Base-by-base conservation (phyloP, 2,329 filamentous ascomycete genomes). In the Catunica adiposa region DNA sequence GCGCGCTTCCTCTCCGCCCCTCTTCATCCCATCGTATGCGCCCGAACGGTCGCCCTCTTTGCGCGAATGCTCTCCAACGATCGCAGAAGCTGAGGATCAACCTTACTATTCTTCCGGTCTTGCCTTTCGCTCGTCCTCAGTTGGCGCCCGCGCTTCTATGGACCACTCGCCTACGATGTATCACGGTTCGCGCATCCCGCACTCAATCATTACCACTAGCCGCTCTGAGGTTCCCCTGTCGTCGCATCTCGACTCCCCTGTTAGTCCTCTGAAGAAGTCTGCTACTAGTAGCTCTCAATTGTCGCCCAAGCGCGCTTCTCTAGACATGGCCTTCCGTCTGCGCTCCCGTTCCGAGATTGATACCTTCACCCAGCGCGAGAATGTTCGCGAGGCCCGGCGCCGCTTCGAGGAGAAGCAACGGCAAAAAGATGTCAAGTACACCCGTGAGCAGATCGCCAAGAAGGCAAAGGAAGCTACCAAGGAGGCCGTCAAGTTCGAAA, bases 381-480 rank as follows among this genome's bases (percentile, higher is more conserved):
- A 78, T 44, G 75, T 83, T 34, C 73, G 76, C 47, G 74, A 76
- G 62, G 79, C 78, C 3, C 78, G 80, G 54, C 76, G 77, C 61
- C 79, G 77, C 62, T 83, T 82, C 59, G 73, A 80, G 63, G 75
- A 79, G 63, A 78, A 76, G 63, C 78, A 83, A 64, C 71, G 71
- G 15, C 69, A 69, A 54, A 82, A 83, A 66, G 75, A 81, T 37
- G 79, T 81, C 63, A 82, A 80, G 62, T 77, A 78, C 51, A 78
- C 75, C 15, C 74, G 74, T 11, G 76, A 80, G 61, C 73, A 80
- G 68, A 71, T 76, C 57, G 72, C 71, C 60, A 78, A 76, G 59
- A 72, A 75, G 37, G 78, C 82, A 63, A 77, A 78, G 50, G 72
- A 72, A n/a, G 74, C 78, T 56, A 72, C 69, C 62, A 79, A 75